Evolutionary conservation across 257 asterid genomes (phyloP), one percentile per base, ranked within the genome.

Genomic region (Przewalskia tangutica): DNA sequence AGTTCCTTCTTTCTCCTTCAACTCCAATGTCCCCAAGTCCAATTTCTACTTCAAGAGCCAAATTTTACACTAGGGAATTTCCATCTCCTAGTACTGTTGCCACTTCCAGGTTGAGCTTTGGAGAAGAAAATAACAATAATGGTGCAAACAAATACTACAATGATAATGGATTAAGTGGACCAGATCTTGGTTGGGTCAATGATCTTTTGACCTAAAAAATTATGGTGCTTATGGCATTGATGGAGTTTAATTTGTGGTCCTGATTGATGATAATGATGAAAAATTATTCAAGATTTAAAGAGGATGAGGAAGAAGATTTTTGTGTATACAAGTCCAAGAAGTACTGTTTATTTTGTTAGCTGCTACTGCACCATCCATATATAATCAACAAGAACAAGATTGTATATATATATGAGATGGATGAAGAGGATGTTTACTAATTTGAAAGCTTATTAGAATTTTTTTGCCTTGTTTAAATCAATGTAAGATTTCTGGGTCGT

Each of bases 111-210:
- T 87, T 88, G 91, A 87, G 83, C 73, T 58, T 89, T 84, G 73
- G 80, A 81, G 92, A 89, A 77, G 93, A 86, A 11, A 40, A 4
- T 0, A 73, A 20, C 2, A 20, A 71, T n/a, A 73, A 50, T 73
- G 62, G 23, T 0, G n/a, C n/a, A n/a, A 73, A 56, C 53, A 76
- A 79, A 81, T 86, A 89, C 89, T 84, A 73, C 85, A 85, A 65
- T 79, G 83, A 56, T 8, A 81, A 46, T 80, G 94, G 70, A n/a
- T 63, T 83, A 82, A 88, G 85, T 68, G 98, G 95, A 68, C 98
- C 98, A 2, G 98, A 95, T 90, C 89, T 95, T 9, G 97, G 91
- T 8, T 95, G 99, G 99, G 98, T 95, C 56, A 95, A 95, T 85
- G 99, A 93, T 90, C 91, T 95, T n/a, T 88, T 95, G 44, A 95